phyloP scores from a whole-genome alignment of 2,329 filamentous ascomycete genomes.

The Cercospora beticola region DNA sequence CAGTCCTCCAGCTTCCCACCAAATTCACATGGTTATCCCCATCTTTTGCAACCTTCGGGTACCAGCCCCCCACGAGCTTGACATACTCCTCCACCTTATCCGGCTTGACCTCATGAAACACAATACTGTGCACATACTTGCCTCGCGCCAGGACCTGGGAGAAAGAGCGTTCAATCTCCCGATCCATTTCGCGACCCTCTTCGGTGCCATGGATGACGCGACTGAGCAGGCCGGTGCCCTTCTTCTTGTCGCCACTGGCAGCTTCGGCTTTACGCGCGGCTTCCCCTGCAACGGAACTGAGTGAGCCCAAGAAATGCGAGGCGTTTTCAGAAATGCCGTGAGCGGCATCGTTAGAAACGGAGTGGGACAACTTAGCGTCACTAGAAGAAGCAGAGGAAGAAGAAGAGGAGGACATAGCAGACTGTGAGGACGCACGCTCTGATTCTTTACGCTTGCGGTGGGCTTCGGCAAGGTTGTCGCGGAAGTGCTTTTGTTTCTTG shows the following conservation, averaged over 20 bases:
- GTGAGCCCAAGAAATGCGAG: constrained; percentile 58
- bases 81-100: constrained; percentile 96
- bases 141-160: constrained; percentile 90
- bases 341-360: constrained; percentile 28
- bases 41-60: constrained; percentile 80
- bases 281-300: constrained; percentile 52
- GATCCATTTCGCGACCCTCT: constrained; percentile 89
- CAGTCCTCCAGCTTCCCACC: constrained; percentile 96
- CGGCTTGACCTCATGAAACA: constrained; percentile 92
- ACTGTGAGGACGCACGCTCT: constrained; percentile 63
- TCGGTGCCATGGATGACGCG: constrained; percentile 96
- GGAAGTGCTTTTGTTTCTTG: constrained; percentile 79
- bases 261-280: constrained; percentile 62
- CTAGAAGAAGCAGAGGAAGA: constrained; percentile 42
- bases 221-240: constrained; percentile 60
- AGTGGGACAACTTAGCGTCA: constrained; percentile 21
- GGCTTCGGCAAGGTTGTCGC: constrained; percentile 73
- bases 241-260: constrained; percentile 60
- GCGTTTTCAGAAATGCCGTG: constrained; percentile 7
- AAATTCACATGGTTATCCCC: constrained; percentile 92
- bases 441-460: constrained; percentile 74
- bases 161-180: constrained; percentile 94
- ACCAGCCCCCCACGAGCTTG: constrained; percentile 84
- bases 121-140: constrained; percentile 98
- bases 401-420: constrained; percentile 40